Conservation (phyloP, 768 basidiomycete genomes). For the Suillus spraguei region DNA sequence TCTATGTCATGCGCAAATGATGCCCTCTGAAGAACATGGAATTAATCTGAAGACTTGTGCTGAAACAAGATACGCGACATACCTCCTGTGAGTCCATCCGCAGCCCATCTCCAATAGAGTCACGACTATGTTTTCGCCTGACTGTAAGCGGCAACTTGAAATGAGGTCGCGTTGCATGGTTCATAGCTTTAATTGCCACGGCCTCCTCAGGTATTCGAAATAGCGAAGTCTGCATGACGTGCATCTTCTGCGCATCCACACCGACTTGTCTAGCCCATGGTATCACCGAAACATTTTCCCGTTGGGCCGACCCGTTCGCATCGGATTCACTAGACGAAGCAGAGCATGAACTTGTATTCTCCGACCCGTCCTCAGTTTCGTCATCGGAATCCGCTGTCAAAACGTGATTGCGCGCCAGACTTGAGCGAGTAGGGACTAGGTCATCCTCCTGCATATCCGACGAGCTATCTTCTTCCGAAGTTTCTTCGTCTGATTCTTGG, state of each 20-base stretch:
- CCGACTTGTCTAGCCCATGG: constrained; percentile 76
- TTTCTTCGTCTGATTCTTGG: constrained; percentile 40
- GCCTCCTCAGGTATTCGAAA: constrained; percentile 80
- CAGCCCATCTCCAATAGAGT: constrained; percentile 72
- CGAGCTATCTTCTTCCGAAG: constrained; percentile 36
- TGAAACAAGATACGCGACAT: constrained; percentile 25
- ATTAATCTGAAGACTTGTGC: background rate
- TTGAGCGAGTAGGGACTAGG: constrained; percentile 30
- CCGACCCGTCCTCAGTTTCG: constrained; percentile 49
- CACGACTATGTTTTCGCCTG: constrained; percentile 75
- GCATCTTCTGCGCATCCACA: constrained; percentile 85
- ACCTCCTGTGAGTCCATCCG: constrained; percentile 66
- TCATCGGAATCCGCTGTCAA: constrained; percentile 58
- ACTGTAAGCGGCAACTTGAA: constrained; percentile 40
- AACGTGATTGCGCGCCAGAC: constrained; percentile 42
- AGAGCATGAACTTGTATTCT: constrained; percentile 38
- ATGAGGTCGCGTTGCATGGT: constrained; percentile 40
- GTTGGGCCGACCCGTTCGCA: constrained; percentile 19
- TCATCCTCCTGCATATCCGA: constrained; percentile 60
- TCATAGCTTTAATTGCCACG: constrained; percentile 59
- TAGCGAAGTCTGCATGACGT: constrained; percentile 91
- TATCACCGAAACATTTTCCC: constrained; percentile 52
- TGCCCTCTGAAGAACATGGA: constrained; percentile 51
- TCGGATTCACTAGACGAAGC: constrained; percentile 29
- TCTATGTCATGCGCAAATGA: constrained; percentile 80